These are phyloP conservation scores for Angomonas deanei DNA, from an alignment of 208 protist species.

Conservation along the genomic window DNA sequence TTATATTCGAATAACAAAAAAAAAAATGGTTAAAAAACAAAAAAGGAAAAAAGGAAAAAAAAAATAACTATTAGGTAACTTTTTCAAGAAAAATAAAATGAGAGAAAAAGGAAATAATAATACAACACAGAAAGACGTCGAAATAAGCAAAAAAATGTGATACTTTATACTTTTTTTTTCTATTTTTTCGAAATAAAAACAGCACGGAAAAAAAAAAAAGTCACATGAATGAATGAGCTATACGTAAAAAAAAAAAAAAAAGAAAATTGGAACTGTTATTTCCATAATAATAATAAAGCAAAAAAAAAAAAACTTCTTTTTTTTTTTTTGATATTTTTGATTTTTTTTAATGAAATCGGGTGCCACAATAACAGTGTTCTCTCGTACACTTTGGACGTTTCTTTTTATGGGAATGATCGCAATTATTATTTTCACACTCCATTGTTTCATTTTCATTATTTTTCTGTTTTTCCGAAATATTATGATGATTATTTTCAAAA, in stretches of 20 bases:
- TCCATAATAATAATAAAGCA: neutral
- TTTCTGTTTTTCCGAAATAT: neutral
- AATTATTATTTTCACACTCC: slow-evolving; percentile 1
- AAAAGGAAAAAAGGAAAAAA: slow-evolving; percentile 4
- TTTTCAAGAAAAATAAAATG: slow-evolving; percentile 2
- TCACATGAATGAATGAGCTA: neutral
- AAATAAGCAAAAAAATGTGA: slow-evolving; percentile 4
- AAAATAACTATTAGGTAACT: neutral
- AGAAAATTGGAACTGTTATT: neutral
- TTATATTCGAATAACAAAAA: slow-evolving; percentile 1
- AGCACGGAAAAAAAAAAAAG: slow-evolving; percentile 8
- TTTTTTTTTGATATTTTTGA: slow-evolving; percentile 11
- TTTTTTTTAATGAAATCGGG: slow-evolving; percentile 46
- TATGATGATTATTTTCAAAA: slow-evolving; percentile 1
- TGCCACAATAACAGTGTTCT: slow-evolving; percentile 70
- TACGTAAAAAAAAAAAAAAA: slow-evolving; percentile 6
- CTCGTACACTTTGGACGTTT: slow-evolving; percentile 29
- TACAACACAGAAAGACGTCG: slow-evolving; percentile 4
- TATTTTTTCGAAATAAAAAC: slow-evolving; percentile 5
- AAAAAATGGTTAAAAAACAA: slow-evolving; percentile 8
- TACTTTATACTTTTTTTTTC: neutral
- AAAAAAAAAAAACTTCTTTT: slow-evolving; percentile 4
- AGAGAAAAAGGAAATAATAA: neutral
- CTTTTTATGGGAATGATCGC: neutral
- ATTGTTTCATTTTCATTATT: neutral